Evolutionary conservation across 1,284 basidiomycete genomes (phyloP).

Genomic region (Pseudozyma thailandica): DNA sequence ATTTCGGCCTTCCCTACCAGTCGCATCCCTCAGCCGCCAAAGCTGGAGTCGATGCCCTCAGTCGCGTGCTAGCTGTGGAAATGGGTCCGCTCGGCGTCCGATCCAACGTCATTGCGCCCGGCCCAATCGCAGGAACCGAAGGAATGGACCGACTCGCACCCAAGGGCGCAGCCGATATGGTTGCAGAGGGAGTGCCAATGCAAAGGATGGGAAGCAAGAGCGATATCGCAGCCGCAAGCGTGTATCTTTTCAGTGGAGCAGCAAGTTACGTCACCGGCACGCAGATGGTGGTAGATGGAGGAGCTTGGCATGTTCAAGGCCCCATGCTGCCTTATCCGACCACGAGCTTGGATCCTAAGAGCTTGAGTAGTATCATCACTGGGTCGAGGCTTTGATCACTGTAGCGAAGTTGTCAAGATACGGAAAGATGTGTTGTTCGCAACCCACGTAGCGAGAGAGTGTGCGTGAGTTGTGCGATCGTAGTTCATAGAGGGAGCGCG

Average conservation of each 20-base stretch:
- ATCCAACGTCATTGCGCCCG: slow-evolving; percentile 90
- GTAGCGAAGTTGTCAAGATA: no score
- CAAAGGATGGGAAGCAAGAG: slow-evolving; percentile 68
- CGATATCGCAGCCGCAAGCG: slow-evolving; percentile 82
- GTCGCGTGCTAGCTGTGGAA: slow-evolving; percentile 85
- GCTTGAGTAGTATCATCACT: slow-evolving; percentile 47
- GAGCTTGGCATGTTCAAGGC: slow-evolving; percentile 53
- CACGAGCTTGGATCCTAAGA: slow-evolving; percentile 53
- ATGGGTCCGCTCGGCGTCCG: slow-evolving; percentile 93
- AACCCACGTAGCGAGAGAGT: no score
- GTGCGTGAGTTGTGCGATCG: no score
- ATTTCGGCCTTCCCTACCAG: slow-evolving; percentile 87
- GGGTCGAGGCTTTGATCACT: no score
- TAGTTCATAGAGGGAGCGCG: no score
- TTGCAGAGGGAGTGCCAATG: slow-evolving; percentile 55
- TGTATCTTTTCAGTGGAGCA: slow-evolving; percentile 90
- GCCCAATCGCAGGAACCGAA: slow-evolving; percentile 83
- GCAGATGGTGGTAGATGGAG: slow-evolving; percentile 60
- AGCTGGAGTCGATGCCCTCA: slow-evolving; percentile 89
- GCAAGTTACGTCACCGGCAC: slow-evolving; percentile 81
- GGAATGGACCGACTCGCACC: slow-evolving; percentile 80
- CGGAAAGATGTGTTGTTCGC: no score
- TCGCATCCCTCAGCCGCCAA: slow-evolving; percentile 94
- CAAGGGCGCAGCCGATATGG: slow-evolving; percentile 67
- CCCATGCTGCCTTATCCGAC: slow-evolving; percentile 65